A percentile compares a stretch with the other conserved stretches of the same genome.
Evolutionary conservation across 345 rosid genomes (phyloP).

Genomic region (Kernera saxatilis): DNA sequence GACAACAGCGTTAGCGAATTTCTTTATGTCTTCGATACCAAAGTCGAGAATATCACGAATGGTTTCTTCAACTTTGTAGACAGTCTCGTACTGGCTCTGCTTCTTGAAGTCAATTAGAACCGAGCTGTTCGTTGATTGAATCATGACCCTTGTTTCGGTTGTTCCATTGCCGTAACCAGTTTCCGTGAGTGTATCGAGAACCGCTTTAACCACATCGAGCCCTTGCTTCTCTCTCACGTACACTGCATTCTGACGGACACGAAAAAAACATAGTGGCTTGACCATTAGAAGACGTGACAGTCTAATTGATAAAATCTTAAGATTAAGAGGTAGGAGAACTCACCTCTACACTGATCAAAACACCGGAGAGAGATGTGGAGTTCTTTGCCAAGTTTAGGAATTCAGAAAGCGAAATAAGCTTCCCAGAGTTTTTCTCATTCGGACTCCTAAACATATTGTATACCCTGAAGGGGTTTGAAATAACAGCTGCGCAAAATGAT

Average conservation of each 20-base stretch:
- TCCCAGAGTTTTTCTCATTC: conserved; percentile 38
- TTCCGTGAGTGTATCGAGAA: conserved; percentile 42
- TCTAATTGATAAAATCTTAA: background rate
- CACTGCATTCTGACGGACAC: conserved; percentile 43
- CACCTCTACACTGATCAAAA: conserved; percentile 79
- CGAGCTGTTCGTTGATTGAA: conserved; percentile 67
- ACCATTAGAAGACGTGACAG: background rate
- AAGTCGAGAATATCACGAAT: conserved; percentile 40
- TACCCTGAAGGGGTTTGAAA: conserved; percentile 38
- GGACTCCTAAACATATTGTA: conserved; percentile 52
- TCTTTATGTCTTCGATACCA: conserved; percentile 46
- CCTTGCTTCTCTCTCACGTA: conserved; percentile 53
- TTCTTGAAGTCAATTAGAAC: conserved; percentile 53
- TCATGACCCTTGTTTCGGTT: conserved; percentile 44
- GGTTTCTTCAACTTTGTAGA: conserved; percentile 50
- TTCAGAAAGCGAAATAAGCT: conserved; percentile 40
- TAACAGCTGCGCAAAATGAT: conserved; percentile 39
- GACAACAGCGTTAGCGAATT: conserved; percentile 54
- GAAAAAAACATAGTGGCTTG: background rate
- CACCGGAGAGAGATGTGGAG: conserved; percentile 50
- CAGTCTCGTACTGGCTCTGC: conserved; percentile 41
- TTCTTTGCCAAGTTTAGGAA: conserved; percentile 57
- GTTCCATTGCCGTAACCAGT: conserved; percentile 46
- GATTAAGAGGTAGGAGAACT: conserved; percentile 16
- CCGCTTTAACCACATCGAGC: conserved; percentile 40